Base-by-base conservation (phyloP, 2,329 filamentous ascomycete genomes). In the Zalaria obscura region DNA sequence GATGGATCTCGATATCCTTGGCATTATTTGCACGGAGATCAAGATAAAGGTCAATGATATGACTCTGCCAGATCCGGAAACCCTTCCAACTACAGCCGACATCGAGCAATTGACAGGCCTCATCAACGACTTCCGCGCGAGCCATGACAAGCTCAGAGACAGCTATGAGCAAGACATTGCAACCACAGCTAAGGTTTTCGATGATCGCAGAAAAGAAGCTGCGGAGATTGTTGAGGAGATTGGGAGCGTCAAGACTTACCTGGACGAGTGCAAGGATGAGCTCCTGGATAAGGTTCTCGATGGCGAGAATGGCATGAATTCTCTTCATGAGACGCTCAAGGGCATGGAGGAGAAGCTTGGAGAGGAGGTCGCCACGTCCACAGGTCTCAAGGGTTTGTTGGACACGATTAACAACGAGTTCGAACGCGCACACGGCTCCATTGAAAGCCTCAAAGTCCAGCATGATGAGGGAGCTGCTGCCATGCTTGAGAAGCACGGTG, bases 391-490 rank as follows among this genome's bases (percentile, higher is more conserved):
- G 49, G 68, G 72, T 35, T 66, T 88, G 44, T 70, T 79, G 53
- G 78, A 83, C 52, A 75, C 78, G 2, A 78, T 96, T 61, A 87
- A 83, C 58, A 67, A 75, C 1, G 88, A 95, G 56, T 94, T 96
- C 45, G 87, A 95, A 53, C 83, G 88, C 47, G 80, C 84, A 7
- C 82, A 85, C 50, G 78, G 79, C 10, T 77, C 83, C n/a, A 72
- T 91, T 25, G 80, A 84, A 43, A 82, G 81, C 5, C 73, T 79
- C 40, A 91, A 89, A 63, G 69, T 85, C n/a, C 85, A 93, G 47
- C 74, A 79, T 3, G 84, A 76, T 35, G 71, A 78, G 50, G 69
- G 72, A 40, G 67, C 73, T 36, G 65, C 71, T 2, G 65, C 70
- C 10, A 54, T 67, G 10, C 57, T 75, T 6, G 68, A 73, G 48